Conservation (phyloP, 805 yeast species). For the Kluyveromyces wickerhamii region DNA sequence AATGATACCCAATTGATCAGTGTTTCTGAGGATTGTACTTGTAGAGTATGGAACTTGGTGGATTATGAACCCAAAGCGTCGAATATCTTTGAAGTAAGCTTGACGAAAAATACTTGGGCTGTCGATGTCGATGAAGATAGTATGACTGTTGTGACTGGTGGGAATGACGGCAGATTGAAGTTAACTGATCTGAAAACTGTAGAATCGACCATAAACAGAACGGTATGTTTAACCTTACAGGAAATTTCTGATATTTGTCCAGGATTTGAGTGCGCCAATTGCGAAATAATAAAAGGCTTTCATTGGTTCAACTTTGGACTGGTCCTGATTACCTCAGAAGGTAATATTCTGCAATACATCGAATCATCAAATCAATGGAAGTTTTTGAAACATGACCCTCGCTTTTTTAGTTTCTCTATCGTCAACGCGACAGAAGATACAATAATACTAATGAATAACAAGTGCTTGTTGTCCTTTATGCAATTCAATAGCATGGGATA, state of each 20-base stretch:
- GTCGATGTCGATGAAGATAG: constrained; percentile 44
- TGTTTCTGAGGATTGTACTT: constrained; percentile 81
- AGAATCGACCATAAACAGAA: too few species aligned
- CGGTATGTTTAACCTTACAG: constrained; percentile 19
- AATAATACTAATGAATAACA: constrained; percentile 22
- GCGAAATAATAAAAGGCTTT: constrained; percentile 57
- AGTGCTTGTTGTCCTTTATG: constrained; percentile 1
- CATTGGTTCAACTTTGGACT: constrained; percentile 39
- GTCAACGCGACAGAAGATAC: constrained; percentile 34
- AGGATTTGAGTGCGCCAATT: constrained; percentile 27
- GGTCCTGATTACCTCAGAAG: constrained; percentile 51
- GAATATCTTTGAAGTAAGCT: constrained; percentile 56
- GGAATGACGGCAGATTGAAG: constrained; percentile 84
- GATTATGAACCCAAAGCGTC: constrained; percentile 19
- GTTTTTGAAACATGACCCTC: constrained; percentile 15
- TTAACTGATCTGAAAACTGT: constrained; percentile 43
- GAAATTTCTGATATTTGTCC: constrained; percentile 29
- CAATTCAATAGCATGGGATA: constrained; percentile 7
- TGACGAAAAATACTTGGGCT: constrained; percentile 86
- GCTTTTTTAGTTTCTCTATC: constrained; percentile 34
- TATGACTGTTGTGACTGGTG: constrained; percentile 68
- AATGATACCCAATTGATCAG: constrained; percentile 41
- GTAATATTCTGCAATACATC: constrained; percentile 37
- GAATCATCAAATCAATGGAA: constrained; percentile 23
- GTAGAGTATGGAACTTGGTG: constrained; percentile 62